phyloP scores from a whole-genome alignment of 768 basidiomycete species.

The Hypsizygus marmoreus region DNA sequence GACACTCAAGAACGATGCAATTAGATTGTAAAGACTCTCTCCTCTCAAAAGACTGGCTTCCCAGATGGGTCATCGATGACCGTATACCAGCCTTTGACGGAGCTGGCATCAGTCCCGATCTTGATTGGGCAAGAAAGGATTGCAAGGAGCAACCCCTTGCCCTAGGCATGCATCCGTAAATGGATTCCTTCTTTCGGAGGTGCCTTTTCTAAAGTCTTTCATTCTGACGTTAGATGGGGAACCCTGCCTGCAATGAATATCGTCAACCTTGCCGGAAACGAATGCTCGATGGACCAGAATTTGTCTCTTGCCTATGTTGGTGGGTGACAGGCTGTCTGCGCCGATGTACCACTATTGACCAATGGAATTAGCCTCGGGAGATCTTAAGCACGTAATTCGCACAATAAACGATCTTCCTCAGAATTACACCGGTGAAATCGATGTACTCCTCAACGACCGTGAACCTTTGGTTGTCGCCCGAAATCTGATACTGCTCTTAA shows the following conservation, averaged over 20 bases:
- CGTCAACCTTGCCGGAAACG: neutral
- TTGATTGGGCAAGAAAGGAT: too few species aligned
- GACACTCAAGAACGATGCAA: too few species aligned
- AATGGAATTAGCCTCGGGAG: neutral
- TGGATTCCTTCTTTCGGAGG: too few species aligned
- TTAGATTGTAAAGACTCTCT: neutral
- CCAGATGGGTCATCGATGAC: neutral
- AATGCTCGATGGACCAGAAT: neutral
- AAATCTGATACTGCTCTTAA: neutral
- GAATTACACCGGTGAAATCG: neutral
- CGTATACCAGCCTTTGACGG: neutral
- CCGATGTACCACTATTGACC: neutral
- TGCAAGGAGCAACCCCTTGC: too few species aligned
- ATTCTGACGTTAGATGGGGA: too few species aligned
- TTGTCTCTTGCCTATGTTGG: neutral
- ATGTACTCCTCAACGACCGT: neutral
- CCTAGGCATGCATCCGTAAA: too few species aligned
- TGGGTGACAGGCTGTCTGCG: neutral
- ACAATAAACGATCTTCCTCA: neutral
- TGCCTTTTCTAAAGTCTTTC: too few species aligned
- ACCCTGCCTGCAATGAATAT: neutral
- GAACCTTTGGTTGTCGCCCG: neutral
- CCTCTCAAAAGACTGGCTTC: neutral
- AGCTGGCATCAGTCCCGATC: too few species aligned
- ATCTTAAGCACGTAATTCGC: neutral